Base-by-base conservation (phyloP, 2,329 filamentous ascomycete genomes). In the Colletotrichum sp. region DNA sequence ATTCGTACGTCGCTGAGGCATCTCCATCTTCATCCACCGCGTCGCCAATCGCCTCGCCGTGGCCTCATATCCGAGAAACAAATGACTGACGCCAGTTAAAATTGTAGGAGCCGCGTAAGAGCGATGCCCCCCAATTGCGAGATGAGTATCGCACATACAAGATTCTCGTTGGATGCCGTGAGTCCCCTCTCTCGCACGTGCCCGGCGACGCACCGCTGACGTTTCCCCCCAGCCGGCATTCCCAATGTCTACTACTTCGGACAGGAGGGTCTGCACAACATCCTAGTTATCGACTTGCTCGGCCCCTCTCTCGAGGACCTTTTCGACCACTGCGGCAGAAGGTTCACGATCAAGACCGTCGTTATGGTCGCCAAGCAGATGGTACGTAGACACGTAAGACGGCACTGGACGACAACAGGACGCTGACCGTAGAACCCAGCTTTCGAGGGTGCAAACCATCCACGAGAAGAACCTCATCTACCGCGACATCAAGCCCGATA, bases 191-290 rank as follows among this genome's bases (percentile, higher is more conserved):
- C 69, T 30, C 8, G 16, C 49, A 71, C 39, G 15, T 55, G 29
- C 16, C 19, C 39, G n/a, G 15, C 32, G 9, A 39, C 12, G 19
- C 62, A 49, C 27, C n/a, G 71, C 67, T 75, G 77, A 75, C 78
- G 67, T 49, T 25, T 67, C 19, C 39, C 64, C 69, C 13, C 84
- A 99, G 96, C 96, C 82, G 97, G 97, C 82, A 99, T 99, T 81
- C 97, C 97, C 82, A 99, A 99, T 91, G 97, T 99, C 82, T 99
- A 99, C 89, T 99, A 99, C 88, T 99, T 99, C 81, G 97, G 97
- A 78, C 97, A 99, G 85, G 96, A 99, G 87, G 97, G 96, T 81
- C 93, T 99, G 34, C 97, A 99, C 90, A 99, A 99, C 88, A 99
- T 99, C 80, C 93, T 99, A 67, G 96, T 99, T 80, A 99, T 99